Evolutionary conservation across 768 basidiomycete species (phyloP).

Genomic region (Tulasnella sp.): DNA sequence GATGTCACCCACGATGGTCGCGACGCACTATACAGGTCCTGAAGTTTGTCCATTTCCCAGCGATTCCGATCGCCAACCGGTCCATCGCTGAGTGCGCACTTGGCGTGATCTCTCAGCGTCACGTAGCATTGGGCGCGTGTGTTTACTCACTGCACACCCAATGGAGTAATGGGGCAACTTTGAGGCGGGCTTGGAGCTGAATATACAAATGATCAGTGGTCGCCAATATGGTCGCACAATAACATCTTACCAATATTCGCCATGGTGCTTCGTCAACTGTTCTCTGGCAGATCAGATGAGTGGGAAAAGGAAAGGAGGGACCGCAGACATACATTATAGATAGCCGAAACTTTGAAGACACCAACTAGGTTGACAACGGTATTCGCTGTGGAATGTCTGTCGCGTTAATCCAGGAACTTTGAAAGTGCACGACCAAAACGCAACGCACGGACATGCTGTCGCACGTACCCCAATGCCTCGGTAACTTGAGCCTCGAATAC

Average conservation of each 20-base stretch:
- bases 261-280: conserved; percentile 3
- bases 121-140: neutral
- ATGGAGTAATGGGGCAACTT: conserved; percentile 17
- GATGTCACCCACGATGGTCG: neutral
- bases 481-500: conserved; percentile 16
- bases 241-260: conserved; percentile 6
- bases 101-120: neutral
- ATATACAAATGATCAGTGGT: neutral
- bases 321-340: conserved; percentile 11
- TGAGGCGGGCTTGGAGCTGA: conserved; percentile 5
- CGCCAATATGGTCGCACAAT: neutral
- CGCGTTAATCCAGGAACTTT: neutral
- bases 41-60: conserved; percentile 17
- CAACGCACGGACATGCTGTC: conserved; percentile 16
- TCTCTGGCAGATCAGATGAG: neutral
- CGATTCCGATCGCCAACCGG: conserved; percentile 13
- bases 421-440: neutral
- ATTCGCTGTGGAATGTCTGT: conserved; percentile 5
- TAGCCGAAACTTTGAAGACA: conserved; percentile 19
- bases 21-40: conserved; percentile 7
- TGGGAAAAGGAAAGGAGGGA: neutral
- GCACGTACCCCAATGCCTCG: conserved; percentile 13
- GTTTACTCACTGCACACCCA: conserved; percentile 14
- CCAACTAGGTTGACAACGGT: conserved; percentile 16
- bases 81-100: conserved; percentile 17